Evolutionary conservation across 1,284 basidiomycete genomes (phyloP).

Genomic region (Hortiboletus rubellus): DNA sequence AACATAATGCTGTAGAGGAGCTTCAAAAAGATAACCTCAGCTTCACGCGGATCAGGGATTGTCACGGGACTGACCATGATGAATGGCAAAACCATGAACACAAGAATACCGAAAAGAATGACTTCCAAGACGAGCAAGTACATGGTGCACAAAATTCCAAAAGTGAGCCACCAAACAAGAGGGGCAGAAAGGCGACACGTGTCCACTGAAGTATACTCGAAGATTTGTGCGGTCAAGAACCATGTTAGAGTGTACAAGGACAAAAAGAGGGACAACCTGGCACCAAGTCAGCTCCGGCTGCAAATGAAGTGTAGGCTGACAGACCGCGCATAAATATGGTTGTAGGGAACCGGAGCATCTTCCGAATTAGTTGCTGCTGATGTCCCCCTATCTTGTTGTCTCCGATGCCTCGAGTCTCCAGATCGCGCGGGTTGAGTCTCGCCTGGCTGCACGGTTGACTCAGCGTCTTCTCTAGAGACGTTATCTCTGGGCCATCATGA

Average conservation of each 20-base stretch:
- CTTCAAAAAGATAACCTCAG: slow-evolving; percentile 40
- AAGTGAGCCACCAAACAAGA: slow-evolving; percentile 80
- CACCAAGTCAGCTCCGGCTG: background rate
- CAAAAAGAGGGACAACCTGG: slow-evolving; percentile 60
- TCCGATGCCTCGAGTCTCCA: slow-evolving; percentile 23
- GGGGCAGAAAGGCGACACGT: slow-evolving; percentile 70
- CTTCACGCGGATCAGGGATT: background rate
- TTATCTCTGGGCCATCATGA: slow-evolving; percentile 28
- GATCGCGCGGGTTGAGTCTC: slow-evolving; percentile 15
- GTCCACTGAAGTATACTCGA: slow-evolving; percentile 70
- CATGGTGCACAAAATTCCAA: slow-evolving; percentile 75
- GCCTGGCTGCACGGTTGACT: slow-evolving; percentile 23
- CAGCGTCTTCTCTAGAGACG: slow-evolving; percentile 29
- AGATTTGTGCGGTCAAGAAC: slow-evolving; percentile 76
- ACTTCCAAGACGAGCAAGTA: slow-evolving; percentile 76
- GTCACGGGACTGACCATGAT: slow-evolving; percentile 57
- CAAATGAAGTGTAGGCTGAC: slow-evolving; percentile 17
- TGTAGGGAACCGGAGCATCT: slow-evolving; percentile 34
- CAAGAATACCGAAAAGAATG: slow-evolving; percentile 64
- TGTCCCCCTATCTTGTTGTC: slow-evolving; percentile 28
- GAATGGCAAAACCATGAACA: slow-evolving; percentile 75
- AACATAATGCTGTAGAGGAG: slow-evolving; percentile 74
- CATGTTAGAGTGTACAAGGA: slow-evolving; percentile 71
- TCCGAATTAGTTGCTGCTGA: slow-evolving; percentile 20
- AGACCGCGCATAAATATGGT: slow-evolving; percentile 41